phyloP scores from a whole-genome alignment of 345 rosid species.

The Cardiospermum halicacabum region DNA sequence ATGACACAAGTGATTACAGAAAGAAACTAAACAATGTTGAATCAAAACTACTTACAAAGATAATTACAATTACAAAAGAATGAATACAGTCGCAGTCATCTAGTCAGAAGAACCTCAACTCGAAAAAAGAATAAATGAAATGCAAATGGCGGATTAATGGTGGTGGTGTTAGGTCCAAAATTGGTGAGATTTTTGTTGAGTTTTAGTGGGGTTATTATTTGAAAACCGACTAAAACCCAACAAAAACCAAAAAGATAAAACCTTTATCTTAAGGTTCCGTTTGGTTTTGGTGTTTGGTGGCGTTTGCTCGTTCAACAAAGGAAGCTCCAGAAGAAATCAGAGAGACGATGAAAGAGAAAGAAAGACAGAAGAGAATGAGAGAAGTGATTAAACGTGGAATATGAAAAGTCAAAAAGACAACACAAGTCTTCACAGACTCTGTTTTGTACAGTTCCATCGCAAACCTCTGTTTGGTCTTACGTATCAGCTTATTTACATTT shows the following conservation, averaged over 20 bases:
- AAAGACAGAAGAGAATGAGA: not conserved
- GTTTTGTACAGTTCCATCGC: constrained; percentile 25
- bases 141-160: not conserved
- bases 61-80: not conserved
- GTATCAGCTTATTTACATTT: constrained; percentile 15
- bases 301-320: constrained; percentile 37
- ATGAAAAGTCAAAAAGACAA: constrained; percentile 28
- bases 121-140: not conserved
- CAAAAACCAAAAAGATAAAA: not conserved
- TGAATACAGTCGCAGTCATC: not conserved
- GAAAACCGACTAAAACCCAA: constrained; percentile 27
- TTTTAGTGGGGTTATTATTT: constrained; percentile 11
- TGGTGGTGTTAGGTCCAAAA: constrained; percentile 33
- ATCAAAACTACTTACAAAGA: constrained; percentile 13
- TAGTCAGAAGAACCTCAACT: not conserved
- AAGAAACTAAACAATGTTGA: not conserved
- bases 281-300: constrained; percentile 23
- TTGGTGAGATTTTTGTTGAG: constrained; percentile 30
- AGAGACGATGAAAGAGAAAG: too few relatives aligned
- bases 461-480: constrained; percentile 35
- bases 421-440: not conserved
- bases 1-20: not conserved
- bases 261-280: constrained; percentile 17
- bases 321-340: too few relatives aligned
- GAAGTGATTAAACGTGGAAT: constrained; percentile 16